Conservation (phyloP, 2,329 filamentous ascomycete species). For the Thielaviopsis populi region DNA sequence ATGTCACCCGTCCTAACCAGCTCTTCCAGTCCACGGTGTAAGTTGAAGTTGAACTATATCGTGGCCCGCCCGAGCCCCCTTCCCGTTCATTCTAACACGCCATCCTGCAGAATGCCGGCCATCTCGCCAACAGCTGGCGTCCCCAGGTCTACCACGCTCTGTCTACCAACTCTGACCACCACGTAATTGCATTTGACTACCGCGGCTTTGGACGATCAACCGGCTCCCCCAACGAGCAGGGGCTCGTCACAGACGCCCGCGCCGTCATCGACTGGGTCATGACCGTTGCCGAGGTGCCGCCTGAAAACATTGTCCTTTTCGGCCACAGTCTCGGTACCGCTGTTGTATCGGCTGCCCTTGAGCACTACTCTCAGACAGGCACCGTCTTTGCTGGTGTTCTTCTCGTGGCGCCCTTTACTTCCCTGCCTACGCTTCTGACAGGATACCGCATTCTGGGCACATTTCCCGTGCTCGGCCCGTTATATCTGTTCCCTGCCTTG, state of each 20-base stretch:
- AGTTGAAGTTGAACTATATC: background rate
- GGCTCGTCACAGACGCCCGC: constrained; percentile 65
- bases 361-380: constrained; percentile 47
- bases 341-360: constrained; percentile 58
- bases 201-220: constrained; percentile 73
- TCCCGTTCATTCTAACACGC: background rate
- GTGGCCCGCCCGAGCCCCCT: background rate
- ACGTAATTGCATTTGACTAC: constrained; percentile 82
- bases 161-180: constrained; percentile 56
- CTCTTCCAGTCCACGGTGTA: constrained; percentile 15
- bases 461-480: constrained; percentile 63
- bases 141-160: constrained; percentile 65
- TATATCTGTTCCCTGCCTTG: constrained; percentile 29
- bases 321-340: constrained; percentile 85
- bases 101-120: constrained; percentile 57
- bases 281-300: constrained; percentile 45
- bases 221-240: constrained; percentile 64
- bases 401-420: constrained; percentile 66
- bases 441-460: constrained; percentile 67
- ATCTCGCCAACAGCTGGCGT: constrained; percentile 63
- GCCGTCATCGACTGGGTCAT: constrained; percentile 60
- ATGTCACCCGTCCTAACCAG: background rate
- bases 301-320: constrained; percentile 60
- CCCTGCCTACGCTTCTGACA: constrained; percentile 55
- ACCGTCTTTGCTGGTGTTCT: constrained; percentile 66